Evolutionary conservation across 306 rosid species (phyloP).

Genomic region (Rosa multiflora): DNA sequence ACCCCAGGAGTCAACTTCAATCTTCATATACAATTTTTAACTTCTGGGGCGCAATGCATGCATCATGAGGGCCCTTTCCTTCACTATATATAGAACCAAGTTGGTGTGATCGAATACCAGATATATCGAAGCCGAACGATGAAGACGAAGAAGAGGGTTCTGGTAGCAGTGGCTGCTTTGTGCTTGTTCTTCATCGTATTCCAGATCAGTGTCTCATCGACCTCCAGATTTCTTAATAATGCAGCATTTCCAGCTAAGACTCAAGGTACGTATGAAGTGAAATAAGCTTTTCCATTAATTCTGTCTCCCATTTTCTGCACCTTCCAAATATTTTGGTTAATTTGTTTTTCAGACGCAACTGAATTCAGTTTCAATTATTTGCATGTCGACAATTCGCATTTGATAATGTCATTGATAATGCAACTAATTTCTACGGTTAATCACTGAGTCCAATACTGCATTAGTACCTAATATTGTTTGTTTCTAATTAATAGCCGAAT

Average conservation of each 20-base stretch:
- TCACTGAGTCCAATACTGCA: neutral
- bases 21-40: neutral
- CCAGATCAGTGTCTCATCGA: slow-evolving; percentile 10
- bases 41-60: neutral
- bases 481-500: neutral
- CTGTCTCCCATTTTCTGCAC: neutral
- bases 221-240: slow-evolving; percentile 14
- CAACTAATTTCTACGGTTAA: neutral
- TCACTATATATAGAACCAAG: neutral
- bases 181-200: slow-evolving; percentile 10
- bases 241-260: slow-evolving; percentile 17
- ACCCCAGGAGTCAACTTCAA: neutral
- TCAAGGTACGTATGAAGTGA: slow-evolving; percentile 13
- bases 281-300: neutral
- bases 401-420: neutral
- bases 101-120: neutral
- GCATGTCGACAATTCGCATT: neutral
- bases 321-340: neutral
- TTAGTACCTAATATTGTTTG: neutral
- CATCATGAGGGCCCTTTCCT: neutral
- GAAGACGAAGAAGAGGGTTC: slow-evolving; percentile 11
- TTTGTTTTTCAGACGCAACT: neutral
- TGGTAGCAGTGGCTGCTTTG: neutral
- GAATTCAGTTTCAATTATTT: neutral
- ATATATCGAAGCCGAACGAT: neutral